phyloP scores from a whole-genome alignment of 345 rosid genomes.

The Odontarrhena argentea region DNA sequence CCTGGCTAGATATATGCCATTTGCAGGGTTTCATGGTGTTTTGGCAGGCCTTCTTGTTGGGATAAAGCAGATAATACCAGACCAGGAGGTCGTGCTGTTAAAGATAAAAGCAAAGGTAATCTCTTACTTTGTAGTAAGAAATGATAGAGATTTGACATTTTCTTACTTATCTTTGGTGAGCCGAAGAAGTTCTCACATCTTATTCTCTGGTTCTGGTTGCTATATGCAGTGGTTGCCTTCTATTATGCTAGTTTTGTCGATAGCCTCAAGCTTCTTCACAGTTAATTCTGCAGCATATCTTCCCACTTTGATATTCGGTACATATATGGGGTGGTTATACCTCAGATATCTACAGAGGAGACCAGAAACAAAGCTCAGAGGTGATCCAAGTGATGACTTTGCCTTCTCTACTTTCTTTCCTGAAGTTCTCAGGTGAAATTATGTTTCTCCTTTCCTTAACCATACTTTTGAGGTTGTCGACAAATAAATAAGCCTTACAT shows the following conservation, averaged over 20 bases:
- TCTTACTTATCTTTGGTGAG: constrained; percentile 1
- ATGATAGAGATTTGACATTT: constrained; percentile 3
- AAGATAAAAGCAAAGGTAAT: constrained; percentile 89
- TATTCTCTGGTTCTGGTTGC: constrained; percentile 29
- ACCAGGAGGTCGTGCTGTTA: constrained; percentile 75
- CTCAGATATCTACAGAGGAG: constrained; percentile 85
- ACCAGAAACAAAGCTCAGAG: constrained; percentile 85
- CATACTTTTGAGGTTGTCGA: constrained; percentile 4
- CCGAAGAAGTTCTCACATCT: constrained; percentile 27
- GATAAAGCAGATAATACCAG: constrained; percentile 92
- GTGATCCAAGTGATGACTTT: constrained; percentile 96
- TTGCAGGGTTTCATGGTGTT: constrained; percentile 94
- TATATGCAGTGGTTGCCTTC: constrained; percentile 94
- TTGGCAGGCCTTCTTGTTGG: constrained; percentile 89
- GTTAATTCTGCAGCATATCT: constrained; percentile 72
- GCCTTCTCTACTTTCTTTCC: constrained; percentile 93
- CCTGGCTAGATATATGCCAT: constrained; percentile 80
- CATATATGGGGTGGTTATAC: constrained; percentile 91
- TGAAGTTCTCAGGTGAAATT: constrained; percentile 69
- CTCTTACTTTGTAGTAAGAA: not conserved
- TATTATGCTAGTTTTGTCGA: constrained; percentile 62
- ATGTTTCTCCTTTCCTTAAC: not conserved
- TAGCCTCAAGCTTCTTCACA: constrained; percentile 75
- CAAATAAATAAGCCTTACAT: constrained; percentile 2
- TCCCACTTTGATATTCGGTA: constrained; percentile 89